Evolutionary conservation across 441 rosid species (phyloP).

Genomic region (Macaranga tanarius): DNA sequence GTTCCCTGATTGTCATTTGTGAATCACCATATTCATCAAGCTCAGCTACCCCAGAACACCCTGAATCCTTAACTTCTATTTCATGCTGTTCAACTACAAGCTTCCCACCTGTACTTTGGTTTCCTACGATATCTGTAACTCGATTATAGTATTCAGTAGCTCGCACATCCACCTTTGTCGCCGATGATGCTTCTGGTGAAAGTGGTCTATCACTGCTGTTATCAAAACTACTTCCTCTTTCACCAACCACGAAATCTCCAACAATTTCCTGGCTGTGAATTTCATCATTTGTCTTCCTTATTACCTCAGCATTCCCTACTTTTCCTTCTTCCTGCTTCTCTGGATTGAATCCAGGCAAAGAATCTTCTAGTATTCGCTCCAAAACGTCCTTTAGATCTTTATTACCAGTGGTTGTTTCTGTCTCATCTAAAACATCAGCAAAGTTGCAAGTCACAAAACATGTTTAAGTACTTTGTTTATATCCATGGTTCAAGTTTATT

Average conservation of each 20-base stretch:
- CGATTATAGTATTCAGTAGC: slow-evolving; percentile 2
- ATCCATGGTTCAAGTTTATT: slow-evolving; percentile 10
- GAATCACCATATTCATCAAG: slow-evolving; percentile 3
- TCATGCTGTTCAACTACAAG: slow-evolving; percentile 17
- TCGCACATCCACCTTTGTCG: slow-evolving; percentile 3
- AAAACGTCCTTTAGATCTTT: slow-evolving; percentile 9
- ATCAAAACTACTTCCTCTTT: slow-evolving; percentile 3
- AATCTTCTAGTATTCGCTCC: slow-evolving; percentile 5
- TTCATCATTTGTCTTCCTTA: slow-evolving; percentile 2
- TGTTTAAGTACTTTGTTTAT: neutral
- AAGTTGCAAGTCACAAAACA: neutral
- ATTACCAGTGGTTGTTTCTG: neutral
- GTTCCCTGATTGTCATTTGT: neutral
- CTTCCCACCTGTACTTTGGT: slow-evolving; percentile 10
- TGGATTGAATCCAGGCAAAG: slow-evolving; percentile 11
- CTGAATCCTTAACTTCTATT: neutral
- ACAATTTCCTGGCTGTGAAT: slow-evolving; percentile 4
- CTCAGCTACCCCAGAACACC: neutral
- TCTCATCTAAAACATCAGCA: slow-evolving; percentile 9
- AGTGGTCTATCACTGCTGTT: neutral
- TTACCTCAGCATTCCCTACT: neutral
- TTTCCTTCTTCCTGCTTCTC: slow-evolving; percentile 16
- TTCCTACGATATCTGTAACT: slow-evolving; percentile 2
- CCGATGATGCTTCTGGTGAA: slow-evolving; percentile 15
- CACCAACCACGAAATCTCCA: slow-evolving; percentile 17